phyloP scores from a whole-genome alignment of 176 grass and related monocot genomes.

The Oryza meridionalis region DNA sequence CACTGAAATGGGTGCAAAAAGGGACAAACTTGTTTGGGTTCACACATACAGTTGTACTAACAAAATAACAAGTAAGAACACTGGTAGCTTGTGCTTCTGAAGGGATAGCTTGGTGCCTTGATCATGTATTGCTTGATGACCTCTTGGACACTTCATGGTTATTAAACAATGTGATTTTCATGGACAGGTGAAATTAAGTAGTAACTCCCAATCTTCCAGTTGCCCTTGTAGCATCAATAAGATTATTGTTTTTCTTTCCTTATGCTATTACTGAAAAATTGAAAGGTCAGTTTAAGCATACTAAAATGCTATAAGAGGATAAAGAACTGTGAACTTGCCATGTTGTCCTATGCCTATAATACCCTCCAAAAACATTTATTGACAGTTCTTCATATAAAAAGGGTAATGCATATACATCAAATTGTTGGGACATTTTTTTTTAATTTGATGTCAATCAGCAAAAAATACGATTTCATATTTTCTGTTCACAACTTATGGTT shows the following conservation, averaged over 20 bases:
- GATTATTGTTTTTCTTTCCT: background rate
- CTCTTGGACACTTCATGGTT: background rate
- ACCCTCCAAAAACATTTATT: conserved; percentile 6
- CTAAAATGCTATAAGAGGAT: background rate
- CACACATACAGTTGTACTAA: background rate
- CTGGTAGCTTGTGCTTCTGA: background rate
- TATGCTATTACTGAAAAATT: conserved; percentile 4
- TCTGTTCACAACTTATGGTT: background rate
- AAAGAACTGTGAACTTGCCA: conserved; percentile 15
- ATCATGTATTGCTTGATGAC: no score
- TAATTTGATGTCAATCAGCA: background rate
- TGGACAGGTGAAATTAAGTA: background rate
- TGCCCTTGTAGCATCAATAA: background rate
- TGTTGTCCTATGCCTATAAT: conserved; percentile 13
- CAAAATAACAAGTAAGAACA: no score
- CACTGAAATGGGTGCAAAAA: conserved; percentile 15
- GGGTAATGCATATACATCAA: background rate
- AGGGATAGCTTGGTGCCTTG: conserved; percentile 11
- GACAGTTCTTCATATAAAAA: background rate
- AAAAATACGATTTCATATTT: background rate
- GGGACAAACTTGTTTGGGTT: background rate
- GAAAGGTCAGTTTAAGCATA: background rate
- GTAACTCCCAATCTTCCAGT: background rate
- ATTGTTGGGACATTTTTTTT: background rate
- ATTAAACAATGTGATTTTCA: background rate